phyloP scores from a whole-genome alignment of 2,329 filamentous ascomycete species.

The Fusarium incarnatum region DNA sequence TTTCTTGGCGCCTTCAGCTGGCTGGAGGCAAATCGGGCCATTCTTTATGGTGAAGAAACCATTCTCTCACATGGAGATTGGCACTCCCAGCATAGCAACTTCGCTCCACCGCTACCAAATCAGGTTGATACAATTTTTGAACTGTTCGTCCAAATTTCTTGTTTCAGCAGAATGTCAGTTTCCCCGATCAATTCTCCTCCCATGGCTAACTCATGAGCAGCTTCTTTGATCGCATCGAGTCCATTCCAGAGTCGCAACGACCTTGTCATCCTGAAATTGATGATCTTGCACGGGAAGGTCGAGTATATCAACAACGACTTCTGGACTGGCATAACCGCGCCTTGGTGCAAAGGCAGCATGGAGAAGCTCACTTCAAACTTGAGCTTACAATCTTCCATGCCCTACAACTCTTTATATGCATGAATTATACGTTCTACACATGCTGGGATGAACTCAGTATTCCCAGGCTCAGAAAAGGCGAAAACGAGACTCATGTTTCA shows the following conservation, averaged over 20 bases:
- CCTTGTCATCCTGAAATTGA: not conserved
- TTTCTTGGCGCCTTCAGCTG: conserved; percentile 39
- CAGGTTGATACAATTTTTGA: not conserved
- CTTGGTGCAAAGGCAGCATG: fast-evolving
- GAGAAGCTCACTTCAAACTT: conserved; percentile 12
- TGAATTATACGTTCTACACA: conserved; percentile 42
- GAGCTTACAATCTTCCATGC: conserved; percentile 30
- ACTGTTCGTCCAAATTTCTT: conserved; percentile 29
- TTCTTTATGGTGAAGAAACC: conserved; percentile 43
- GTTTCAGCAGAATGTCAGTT: conserved; percentile 38
- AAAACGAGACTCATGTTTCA: conserved; percentile 4
- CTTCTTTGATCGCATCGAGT: conserved; percentile 37
- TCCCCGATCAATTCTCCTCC: fast-evolving
- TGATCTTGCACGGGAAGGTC: conserved; percentile 17
- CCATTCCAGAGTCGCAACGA: conserved; percentile 2
- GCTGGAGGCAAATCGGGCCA: conserved; percentile 42
- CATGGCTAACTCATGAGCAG: not conserved
- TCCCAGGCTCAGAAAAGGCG: conserved; percentile 7
- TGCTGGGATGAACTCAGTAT: conserved; percentile 28
- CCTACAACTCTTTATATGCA: conserved; percentile 38
- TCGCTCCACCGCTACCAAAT: fast-evolving
- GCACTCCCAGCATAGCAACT: not conserved
- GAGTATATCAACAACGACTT: conserved; percentile 12
- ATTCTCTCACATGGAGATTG: conserved; percentile 28
- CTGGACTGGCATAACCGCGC: not conserved